Evolutionary conservation across 2,329 filamentous ascomycete genomes (phyloP).

Genomic region (Aspergillus intermedius): DNA sequence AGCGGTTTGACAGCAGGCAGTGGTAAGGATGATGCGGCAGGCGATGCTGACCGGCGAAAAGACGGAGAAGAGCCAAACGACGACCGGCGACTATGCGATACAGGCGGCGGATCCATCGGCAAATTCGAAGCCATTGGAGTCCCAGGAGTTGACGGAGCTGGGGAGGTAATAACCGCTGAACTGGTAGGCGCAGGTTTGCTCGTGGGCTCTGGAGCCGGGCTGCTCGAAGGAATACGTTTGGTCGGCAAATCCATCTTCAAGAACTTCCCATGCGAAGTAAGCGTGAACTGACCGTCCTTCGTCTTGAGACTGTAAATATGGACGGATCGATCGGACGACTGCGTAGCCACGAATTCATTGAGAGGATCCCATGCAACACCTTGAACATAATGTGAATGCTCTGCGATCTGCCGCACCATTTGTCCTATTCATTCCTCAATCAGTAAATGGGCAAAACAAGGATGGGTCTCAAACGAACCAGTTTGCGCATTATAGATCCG

Average conservation of each 20-base stretch:
- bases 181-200: constrained; percentile 29
- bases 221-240: constrained; percentile 81
- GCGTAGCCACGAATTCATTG: constrained; percentile 96
- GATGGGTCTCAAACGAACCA: constrained; percentile 49
- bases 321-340: constrained; percentile 95
- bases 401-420: constrained; percentile 85
- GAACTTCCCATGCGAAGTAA: constrained; percentile 71
- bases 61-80: constrained; percentile 78
- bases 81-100: constrained; percentile 88
- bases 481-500: constrained; percentile 93
- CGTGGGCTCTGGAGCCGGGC: constrained; percentile 76
- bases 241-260: constrained; percentile 91
- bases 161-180: constrained; percentile 62
- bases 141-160: constrained; percentile 82
- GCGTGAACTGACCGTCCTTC: constrained; percentile 89
- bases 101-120: constrained; percentile 92
- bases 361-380: constrained; percentile 97
- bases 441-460: constrained; percentile 9
- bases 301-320: constrained; percentile 96
- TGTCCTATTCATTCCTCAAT: constrained; percentile 38
- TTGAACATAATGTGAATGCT: constrained; percentile 97
- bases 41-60: constrained; percentile 78
- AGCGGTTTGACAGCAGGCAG: constrained; percentile 92
- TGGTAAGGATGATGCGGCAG: constrained; percentile 77
- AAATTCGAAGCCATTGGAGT: constrained; percentile 84